Evolutionary conservation across 2,329 filamentous ascomycete genomes (phyloP).

Genomic region (Penicillium thymicola): DNA sequence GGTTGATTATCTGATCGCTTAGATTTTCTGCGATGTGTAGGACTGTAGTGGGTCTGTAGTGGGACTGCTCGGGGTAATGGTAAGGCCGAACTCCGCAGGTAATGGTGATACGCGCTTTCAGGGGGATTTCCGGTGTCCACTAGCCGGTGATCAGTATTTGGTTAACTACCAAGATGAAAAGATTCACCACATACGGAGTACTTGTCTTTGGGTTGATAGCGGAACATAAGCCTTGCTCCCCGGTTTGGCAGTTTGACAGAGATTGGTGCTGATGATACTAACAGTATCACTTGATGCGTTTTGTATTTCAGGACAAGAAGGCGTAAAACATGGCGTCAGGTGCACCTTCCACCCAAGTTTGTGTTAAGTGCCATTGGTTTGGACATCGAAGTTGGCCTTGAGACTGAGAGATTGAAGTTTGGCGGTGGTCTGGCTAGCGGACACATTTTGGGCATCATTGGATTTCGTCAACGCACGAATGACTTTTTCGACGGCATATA

Average conservation of each 20-base stretch:
- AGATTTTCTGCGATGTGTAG: conserved; percentile 7
- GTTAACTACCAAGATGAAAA: conserved; percentile 38
- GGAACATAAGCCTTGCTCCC: conserved; percentile 31
- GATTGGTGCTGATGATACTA: conserved; percentile 28
- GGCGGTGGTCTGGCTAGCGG: conserved; percentile 29
- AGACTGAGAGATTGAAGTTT: conserved; percentile 33
- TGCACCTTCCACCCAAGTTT: conserved; percentile 6
- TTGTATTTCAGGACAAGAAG: conserved; percentile 8
- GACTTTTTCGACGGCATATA: conserved; percentile 13
- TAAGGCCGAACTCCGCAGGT: conserved; percentile 10
- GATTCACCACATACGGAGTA: conserved; percentile 34
- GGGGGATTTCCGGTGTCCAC: neutral
- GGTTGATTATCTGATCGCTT: neutral
- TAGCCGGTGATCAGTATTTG: conserved; percentile 44
- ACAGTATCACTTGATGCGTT: conserved; percentile 22
- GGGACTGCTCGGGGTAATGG: neutral
- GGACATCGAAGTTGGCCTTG: conserved; percentile 28
- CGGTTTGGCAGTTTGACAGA: conserved; percentile 45
- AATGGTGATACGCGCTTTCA: conserved; percentile 4
- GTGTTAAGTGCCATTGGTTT: conserved; percentile 34
- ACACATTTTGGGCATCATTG: conserved; percentile 37
- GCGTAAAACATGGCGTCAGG: conserved; percentile 2
- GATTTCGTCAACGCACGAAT: conserved; percentile 25
- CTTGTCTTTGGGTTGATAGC: conserved; percentile 30
- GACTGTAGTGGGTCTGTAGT: neutral